A percentile compares a stretch with the other conserved stretches of the same genome.
Evolutionary conservation across 139 green algal genomes (phyloP).

Genomic region (Chlorella sp.): DNA sequence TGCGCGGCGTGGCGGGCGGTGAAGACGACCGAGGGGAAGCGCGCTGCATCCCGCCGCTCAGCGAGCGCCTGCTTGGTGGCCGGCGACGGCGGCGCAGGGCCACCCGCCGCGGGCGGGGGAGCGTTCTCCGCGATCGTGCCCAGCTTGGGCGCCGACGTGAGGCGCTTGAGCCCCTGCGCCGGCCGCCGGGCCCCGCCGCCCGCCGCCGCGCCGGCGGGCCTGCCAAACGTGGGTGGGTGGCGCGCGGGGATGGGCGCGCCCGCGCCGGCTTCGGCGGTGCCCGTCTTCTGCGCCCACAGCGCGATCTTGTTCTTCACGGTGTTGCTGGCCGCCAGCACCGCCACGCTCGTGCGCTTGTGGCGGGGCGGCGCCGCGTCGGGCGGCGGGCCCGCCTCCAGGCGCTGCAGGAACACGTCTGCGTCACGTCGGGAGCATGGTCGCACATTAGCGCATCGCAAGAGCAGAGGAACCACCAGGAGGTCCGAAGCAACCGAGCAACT

Average conservation of each 20-base stretch:
- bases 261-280: neutral
- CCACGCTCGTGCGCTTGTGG: neutral
- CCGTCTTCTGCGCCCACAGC: neutral
- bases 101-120: neutral
- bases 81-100: neutral
- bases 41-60: conserved; percentile 3
- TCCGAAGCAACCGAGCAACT: too few species aligned
- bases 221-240: too few species aligned
- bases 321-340: conserved; percentile 6
- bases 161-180: too few species aligned
- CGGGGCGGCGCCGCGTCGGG: neutral
- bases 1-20: neutral
- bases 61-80: conserved; percentile 23
- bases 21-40: conserved; percentile 28
- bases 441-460: too few species aligned
- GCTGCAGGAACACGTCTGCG: neutral
- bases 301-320: conserved; percentile 27
- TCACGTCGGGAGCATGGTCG: too few species aligned
- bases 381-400: neutral
- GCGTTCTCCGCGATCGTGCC: conserved; percentile 10
- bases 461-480: too few species aligned
- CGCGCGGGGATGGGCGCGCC: too few species aligned
- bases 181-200: neutral
- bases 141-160: neutral
- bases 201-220: neutral